Evolutionary conservation across 225 moss, liverwort and hornwort species (phyloP).

Genomic region (Straminergon stramineum): DNA sequence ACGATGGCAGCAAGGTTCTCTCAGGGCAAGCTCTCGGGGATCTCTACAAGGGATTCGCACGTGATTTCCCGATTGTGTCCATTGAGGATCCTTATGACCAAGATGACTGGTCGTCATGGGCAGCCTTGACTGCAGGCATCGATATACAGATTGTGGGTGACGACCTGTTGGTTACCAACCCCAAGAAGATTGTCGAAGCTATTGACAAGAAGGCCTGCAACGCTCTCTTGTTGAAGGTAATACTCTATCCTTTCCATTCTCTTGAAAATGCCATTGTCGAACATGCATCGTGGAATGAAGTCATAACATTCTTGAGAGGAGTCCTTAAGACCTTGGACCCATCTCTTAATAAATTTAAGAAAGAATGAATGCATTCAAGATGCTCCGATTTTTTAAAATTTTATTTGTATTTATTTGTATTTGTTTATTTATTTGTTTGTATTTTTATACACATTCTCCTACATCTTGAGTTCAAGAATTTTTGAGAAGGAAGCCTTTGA

Average conservation of each 20-base stretch:
- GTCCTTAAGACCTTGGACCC: neutral
- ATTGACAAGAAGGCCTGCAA: slow-evolving; percentile 91
- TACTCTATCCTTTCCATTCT: neutral
- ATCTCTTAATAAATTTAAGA: neutral
- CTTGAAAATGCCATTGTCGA: neutral
- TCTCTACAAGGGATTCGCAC: slow-evolving; percentile 78
- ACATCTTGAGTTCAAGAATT: neutral
- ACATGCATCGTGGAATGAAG: neutral
- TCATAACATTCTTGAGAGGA: neutral
- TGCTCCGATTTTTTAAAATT: neutral
- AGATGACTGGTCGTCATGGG: slow-evolving; percentile 97
- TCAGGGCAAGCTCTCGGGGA: slow-evolving; percentile 86
- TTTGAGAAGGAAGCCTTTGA: neutral
- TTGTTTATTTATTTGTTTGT: neutral
- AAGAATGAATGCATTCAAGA: neutral
- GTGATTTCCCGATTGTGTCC: slow-evolving; percentile 87
- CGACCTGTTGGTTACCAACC: slow-evolving; percentile 87
- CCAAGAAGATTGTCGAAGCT: slow-evolving; percentile 88
- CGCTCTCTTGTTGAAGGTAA: slow-evolving; percentile 79
- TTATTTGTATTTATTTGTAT: too few species aligned
- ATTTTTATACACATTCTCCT: neutral
- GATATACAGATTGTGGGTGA: slow-evolving; percentile 87
- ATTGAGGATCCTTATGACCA: slow-evolving; percentile 98
- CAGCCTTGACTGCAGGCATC: slow-evolving; percentile 56
- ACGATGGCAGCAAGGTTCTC: slow-evolving; percentile 62